Conservation (phyloP, 106 monocot species). For the Dendrobium nobile region DNA sequence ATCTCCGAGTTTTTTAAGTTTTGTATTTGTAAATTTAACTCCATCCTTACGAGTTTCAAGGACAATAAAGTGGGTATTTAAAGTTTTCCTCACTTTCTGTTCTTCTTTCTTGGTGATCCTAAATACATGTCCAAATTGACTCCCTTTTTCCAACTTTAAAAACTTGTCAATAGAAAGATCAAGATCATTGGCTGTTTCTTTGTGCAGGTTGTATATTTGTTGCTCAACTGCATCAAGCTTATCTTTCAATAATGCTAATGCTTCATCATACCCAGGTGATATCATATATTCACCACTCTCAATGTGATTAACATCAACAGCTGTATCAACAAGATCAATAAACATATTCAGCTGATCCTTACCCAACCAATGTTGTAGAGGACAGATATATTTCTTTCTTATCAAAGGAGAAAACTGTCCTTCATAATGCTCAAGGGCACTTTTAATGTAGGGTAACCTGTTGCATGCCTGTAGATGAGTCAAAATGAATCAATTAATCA, state of each 20-base stretch:
- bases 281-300: constrained; percentile 96
- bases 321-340: constrained; percentile 60
- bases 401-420: constrained; percentile 71
- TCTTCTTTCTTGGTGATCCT: constrained; percentile 99
- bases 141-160: constrained; percentile 83
- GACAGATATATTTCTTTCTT: constrained; percentile 45
- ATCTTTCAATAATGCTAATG: constrained; percentile 59
- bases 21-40: constrained; percentile 84
- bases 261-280: constrained; percentile 67
- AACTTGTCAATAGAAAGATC: constrained; percentile 78
- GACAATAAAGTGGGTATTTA: constrained; percentile 60
- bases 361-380: constrained; percentile 43
- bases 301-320: constrained; percentile 78
- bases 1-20: constrained; percentile 82
- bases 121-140: constrained; percentile 92
- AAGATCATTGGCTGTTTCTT: constrained; percentile 74
- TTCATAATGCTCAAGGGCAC: constrained; percentile 54
- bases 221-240: constrained; percentile 57
- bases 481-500: not conserved
- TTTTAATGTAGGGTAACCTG: constrained; percentile 69
- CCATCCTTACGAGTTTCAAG: constrained; percentile 98
- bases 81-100: constrained; percentile 89
- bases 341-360: constrained; percentile 58
- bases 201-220: constrained; percentile 65
- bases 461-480: constrained; percentile 52